Evolutionary conservation across 306 rosid species (phyloP), one percentile per base, ranked within the genome.

Genomic region (Calophaca sinica): DNA sequence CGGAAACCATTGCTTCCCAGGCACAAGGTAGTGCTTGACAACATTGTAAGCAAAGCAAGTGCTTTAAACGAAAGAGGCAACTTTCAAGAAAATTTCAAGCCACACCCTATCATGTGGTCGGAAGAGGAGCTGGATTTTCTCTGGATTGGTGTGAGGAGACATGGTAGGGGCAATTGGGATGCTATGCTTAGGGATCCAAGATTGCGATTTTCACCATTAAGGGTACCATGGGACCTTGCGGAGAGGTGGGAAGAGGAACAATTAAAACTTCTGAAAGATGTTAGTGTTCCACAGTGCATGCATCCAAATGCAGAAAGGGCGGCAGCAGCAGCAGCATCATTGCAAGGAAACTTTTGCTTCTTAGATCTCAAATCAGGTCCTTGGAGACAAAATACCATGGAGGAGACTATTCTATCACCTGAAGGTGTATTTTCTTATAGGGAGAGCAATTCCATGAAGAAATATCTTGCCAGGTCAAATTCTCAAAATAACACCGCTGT

Each of bases 71-170:
- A 79, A 38, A 66, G 82, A 77, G 86, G 81, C 12, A 76, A 45
- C 13, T 79, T 74, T 72, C 81, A 79, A 68, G 87, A 81, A 66
- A 76, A 64, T 46, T 62, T 53, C 60, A 79, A 49, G 85, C 82
- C 79, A 6, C 50, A 44, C 66, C 69, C 64, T 72, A 62, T 63
- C 61, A 59, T 51, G 59, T 88, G 96, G 92, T 84, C 90, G 48
- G 92, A 90, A 79, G 96, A 90, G 85, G 96, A 90, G 84, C 78
- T 90, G 78, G 96, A 90, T 86, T 86, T 57, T 81, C 83, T 88
- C 11, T 90, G 96, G 96, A 83, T 90, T 62, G 96, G 96, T 62
- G 88, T 90, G 71, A 87, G 96, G 73, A 88, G 90, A 79, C 84
- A 86, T 54, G 89, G 92, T 64, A 74, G 80, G 84, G 87, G 83